Evolutionary conservation across 2,329 filamentous ascomycete genomes (phyloP), one percentile per base, ranked within the genome.

Genomic region (Metarhizium humberi): DNA sequence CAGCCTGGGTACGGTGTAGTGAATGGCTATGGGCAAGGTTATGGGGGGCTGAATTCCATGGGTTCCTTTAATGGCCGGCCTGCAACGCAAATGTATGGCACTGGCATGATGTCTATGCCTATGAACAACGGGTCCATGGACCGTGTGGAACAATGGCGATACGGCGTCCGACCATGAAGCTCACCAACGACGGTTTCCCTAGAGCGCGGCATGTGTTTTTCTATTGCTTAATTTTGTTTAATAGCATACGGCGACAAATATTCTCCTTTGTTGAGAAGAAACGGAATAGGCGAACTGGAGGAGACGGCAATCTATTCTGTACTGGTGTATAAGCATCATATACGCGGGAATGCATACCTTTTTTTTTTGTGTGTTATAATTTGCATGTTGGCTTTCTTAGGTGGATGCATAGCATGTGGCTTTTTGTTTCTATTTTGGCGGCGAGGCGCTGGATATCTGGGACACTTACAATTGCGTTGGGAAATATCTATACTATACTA

Each of bases 121-220:
- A 57, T 62, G 13, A 63, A 61, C n/a, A 64, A 57, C 29, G 52
- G 51, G 25, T 63, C 67, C 3, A 59, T 67, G 58, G 71, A 72
- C 50, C 66, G 69, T 40, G 71, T 74, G 6, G 72, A 76, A 57
- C 67, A 71, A 54, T 76, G 73, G 73, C 67, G 73, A 47, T 73
- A 74, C 53, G 66, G 73, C 51, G 68, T 76, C 18, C 64, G 65
- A 55, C 70, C 68, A 16, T 72, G 55, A 65, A 25, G n/a, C 4
- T 38, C 16, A 20, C 18, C 42, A 2, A 46, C 25, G 18, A 47
- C 40, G 10, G 4, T 40, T 54, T 25, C n/a, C n/a, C 8, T 42
- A 6, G 14, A 40, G 30, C 45, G 25, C 2, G 45, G 6, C 25
- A 29, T 48, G 45, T n/a, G 18, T 46, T n/a, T 46, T 8, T 16